Evolutionary conservation across 176 grass and related monocot species (phyloP).

Genomic region (maize (Zea mays)): Zm-B73-REFERENCE-NAM-5.0 NC_050103.1:98076501-98077000

Average conservation of each 20-base stretch:
- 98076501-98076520: too few relatives aligned
- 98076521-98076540: too few relatives aligned
- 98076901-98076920: neutral
- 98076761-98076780: neutral
- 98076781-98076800: neutral
- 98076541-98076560: constrained; percentile 8
- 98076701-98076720: neutral
- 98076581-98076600: neutral
- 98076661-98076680: neutral
- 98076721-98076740: neutral
- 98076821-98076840: neutral
- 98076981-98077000: neutral
- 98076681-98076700: neutral
- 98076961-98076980: neutral
- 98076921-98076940: neutral
- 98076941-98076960: too few relatives aligned
- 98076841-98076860: neutral
- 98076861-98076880: neutral
- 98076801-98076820: neutral
- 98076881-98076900: neutral
- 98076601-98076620: neutral
- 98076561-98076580: neutral
- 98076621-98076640: neutral
- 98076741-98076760: neutral
- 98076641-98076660: neutral